Evolutionary conservation across 2,329 filamentous ascomycete species (phyloP).

Genomic region (Ophioceras dolichostomum): DNA sequence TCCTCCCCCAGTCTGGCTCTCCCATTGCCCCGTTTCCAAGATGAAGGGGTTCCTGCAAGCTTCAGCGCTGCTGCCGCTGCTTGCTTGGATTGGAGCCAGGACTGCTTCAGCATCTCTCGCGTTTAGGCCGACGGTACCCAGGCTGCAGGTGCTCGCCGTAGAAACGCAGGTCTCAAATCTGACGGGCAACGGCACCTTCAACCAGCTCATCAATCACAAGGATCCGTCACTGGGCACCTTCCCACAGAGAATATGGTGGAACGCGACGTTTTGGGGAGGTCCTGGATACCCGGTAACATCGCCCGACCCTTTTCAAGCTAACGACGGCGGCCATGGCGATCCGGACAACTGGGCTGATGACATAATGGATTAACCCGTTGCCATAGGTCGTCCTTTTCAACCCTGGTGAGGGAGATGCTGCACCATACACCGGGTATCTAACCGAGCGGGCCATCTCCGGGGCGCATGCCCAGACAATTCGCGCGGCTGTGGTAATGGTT

Average conservation of each 20-base stretch:
- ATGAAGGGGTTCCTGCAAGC: neutral
- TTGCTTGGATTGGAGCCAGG: neutral
- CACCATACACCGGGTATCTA: conserved; percentile 33
- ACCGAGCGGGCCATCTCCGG: conserved; percentile 36
- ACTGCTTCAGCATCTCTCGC: neutral
- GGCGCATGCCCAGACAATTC: conserved; percentile 35
- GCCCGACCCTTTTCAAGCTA: neutral
- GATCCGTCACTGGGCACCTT: conserved; percentile 1
- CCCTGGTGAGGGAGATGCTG: conserved; percentile 37
- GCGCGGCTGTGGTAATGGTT: conserved; percentile 39
- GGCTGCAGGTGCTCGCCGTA: neutral
- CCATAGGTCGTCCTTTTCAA: conserved; percentile 33
- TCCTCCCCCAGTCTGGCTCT: neutral
- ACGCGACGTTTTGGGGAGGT: conserved; percentile 3
- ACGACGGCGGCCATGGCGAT: no score
- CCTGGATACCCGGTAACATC: conserved; percentile 5
- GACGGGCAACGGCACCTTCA: conserved; percentile 2
- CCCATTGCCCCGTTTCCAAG: neutral
- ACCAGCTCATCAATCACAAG: conserved; percentile 5
- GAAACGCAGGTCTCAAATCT: neutral
- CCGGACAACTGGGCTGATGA: no score
- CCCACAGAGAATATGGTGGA: conserved; percentile 5
- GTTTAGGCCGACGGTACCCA: neutral
- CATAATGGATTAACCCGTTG: no score
- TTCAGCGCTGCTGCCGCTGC: neutral